phyloP scores from a whole-genome alignment of 257 asterid species.

The Knoxia roxburghii region DNA sequence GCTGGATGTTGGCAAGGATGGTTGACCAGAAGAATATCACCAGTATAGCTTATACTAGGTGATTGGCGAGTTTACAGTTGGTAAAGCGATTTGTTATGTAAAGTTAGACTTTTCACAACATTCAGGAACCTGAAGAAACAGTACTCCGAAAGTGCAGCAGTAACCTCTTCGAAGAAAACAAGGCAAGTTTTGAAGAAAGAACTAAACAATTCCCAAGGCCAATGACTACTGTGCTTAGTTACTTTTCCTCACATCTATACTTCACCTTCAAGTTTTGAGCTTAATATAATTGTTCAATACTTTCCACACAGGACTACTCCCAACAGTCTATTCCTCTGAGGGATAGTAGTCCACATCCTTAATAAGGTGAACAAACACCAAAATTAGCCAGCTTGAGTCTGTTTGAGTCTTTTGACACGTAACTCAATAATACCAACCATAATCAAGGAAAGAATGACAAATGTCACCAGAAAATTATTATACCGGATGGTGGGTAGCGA shows the following conservation, averaged over 20 bases:
- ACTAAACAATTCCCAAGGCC: neutral
- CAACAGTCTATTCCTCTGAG: neutral
- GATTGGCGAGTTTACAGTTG: too few relatives aligned
- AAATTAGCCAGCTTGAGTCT: neutral
- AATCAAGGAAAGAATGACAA: neutral
- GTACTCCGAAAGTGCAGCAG: neutral
- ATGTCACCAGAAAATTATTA: slow-evolving; percentile 11
- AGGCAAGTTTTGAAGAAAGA: neutral
- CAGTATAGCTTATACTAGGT: too few relatives aligned
- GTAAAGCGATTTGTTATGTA: too few relatives aligned
- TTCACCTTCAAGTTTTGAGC: neutral
- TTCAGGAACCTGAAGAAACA: neutral
- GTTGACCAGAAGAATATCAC: neutral
- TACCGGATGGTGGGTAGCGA: slow-evolving; percentile 61
- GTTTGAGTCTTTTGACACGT: too few relatives aligned
- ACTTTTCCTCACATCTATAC: neutral
- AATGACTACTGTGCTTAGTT: neutral
- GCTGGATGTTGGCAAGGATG: neutral
- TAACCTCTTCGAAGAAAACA: neutral
- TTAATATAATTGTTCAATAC: neutral
- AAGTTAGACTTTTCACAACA: neutral
- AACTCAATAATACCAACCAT: neutral
- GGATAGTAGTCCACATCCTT: neutral
- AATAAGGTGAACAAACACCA: neutral
- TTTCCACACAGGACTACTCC: neutral